phyloP scores from a whole-genome alignment of 257 asterid genomes.

The Scutellaria galericulata region DNA sequence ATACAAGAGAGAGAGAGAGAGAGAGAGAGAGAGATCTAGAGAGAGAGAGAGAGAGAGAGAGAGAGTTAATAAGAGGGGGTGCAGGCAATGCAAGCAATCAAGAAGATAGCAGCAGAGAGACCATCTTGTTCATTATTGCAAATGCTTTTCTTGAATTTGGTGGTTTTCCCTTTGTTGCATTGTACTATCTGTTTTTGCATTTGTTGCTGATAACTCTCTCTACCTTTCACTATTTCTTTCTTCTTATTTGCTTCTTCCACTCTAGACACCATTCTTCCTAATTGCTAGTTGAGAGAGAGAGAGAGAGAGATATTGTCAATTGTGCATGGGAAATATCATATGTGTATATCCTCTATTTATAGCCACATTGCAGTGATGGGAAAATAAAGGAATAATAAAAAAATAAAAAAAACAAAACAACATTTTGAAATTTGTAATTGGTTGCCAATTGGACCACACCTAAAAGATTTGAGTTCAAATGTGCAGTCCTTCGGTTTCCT shows the following conservation, averaged over 20 bases:
- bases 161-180: slow-evolving; percentile 64
- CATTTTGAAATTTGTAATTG: neutral
- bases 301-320: neutral
- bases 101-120: slow-evolving; percentile 68
- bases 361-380: slow-evolving; percentile 12
- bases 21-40: neutral
- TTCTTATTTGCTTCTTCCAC: slow-evolving; percentile 47
- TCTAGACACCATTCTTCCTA: slow-evolving; percentile 52
- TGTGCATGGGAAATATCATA: slow-evolving; percentile 22
- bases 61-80: slow-evolving; percentile 34
- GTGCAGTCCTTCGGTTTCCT: slow-evolving; percentile 6
- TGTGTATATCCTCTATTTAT: slow-evolving; percentile 42
- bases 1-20: neutral
- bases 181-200: slow-evolving; percentile 41
- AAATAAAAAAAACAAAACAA: neutral
- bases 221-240: slow-evolving; percentile 25
- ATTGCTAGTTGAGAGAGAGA: neutral
- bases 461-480: slow-evolving; percentile 39
- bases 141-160: slow-evolving; percentile 72
- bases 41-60: neutral
- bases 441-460: slow-evolving; percentile 23
- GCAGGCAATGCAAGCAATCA: slow-evolving; percentile 79
- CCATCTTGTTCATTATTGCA: slow-evolving; percentile 77
- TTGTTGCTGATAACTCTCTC: slow-evolving; percentile 32
- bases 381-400: neutral